Evolutionary conservation across 768 basidiomycete genomes (phyloP).

Genomic region (Rhodotorula kratochvilovae): DNA sequence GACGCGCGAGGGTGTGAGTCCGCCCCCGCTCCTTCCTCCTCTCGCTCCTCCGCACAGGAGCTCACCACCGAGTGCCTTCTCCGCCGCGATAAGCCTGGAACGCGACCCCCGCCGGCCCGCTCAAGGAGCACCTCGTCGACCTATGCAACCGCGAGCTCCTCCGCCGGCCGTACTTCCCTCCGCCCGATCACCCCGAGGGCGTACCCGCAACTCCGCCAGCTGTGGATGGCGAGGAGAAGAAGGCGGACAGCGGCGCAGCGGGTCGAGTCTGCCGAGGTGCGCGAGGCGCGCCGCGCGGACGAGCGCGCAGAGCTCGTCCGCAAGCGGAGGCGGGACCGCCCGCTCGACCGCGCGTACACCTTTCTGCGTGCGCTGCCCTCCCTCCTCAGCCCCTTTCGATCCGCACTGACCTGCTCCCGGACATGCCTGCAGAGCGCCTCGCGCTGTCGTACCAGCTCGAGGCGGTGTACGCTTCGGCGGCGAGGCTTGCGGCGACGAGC

Average conservation of each 20-base stretch:
- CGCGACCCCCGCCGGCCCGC: constrained; percentile 26
- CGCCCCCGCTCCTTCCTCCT: no score
- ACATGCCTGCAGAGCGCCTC: constrained; percentile 65
- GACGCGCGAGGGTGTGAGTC: constrained; percentile 44
- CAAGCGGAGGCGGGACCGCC: constrained; percentile 56
- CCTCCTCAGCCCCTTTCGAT: not conserved
- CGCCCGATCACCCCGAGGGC: not conserved
- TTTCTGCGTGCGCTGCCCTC: constrained; percentile 66
- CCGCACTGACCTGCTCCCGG: not conserved
- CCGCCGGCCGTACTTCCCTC: constrained; percentile 6
- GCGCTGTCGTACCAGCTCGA: constrained; percentile 88
- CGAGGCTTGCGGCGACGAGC: constrained; percentile 39
- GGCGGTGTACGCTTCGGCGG: constrained; percentile 55
- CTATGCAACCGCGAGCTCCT: constrained; percentile 40
- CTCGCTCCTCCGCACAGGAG: not conserved
- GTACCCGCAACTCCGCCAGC: not conserved
- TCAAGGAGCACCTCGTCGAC: constrained; percentile 40
- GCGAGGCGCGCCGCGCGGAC: not conserved
- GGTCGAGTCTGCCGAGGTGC: not conserved
- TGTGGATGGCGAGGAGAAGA: not conserved
- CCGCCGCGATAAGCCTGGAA: constrained; percentile 23
- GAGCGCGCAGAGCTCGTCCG: not conserved
- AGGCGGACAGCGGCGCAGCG: not conserved
- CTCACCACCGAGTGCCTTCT: constrained; percentile 3
- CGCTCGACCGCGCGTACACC: constrained; percentile 77